Evolutionary conservation across 2,329 filamentous ascomycete genomes (phyloP), one percentile per base, ranked within the genome.

Genomic region (Whalleya microplaca): DNA sequence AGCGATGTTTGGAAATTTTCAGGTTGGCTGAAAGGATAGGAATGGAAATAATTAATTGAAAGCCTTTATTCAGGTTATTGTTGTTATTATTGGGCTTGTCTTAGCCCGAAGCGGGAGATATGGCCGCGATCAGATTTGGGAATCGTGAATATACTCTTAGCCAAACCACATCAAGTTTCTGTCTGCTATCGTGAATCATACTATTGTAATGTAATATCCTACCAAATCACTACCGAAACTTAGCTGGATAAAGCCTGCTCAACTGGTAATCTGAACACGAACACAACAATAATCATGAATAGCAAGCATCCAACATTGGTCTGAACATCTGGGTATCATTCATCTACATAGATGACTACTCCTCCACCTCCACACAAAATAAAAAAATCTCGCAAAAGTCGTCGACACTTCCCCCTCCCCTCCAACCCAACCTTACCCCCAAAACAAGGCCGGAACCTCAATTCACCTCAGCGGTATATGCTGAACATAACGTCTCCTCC

Each of bases 251-350:
- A 27, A 27, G 23, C 23, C 32, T 12, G 32, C 5, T 37, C 32
- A 14, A 14, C 3, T 16, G 32, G 32, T 29, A 12, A 5, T 6
- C 12, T 12, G 5, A 29, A 12, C 27, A 20, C 42, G 29, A 29
- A 9, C 14, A 12, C 14, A 32, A n/a, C n/a, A 10, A 3, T 6
- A 14, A 3, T 21, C 2, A 12, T 45, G 49, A 9, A 19, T 19
- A 20, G 27, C 27, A 12, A 5, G 5, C 27, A 29, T 29, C 27
- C 27, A 29, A 29, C 6, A 37, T 12, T 37, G 14, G 14, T 37
- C 51, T 59, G 51, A 61, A 63, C 59, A 52, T 54, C 59, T 69
- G 67, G 67, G 66, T 69, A 69, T 69, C 67, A 68, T 69, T 68
- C 64, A 69, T 68, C 65, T 68, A 67, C 62, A 51, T 64, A 66